Evolutionary conservation across 257 asterid genomes (phyloP).

Genomic region (Solanum neorickii): DNA sequence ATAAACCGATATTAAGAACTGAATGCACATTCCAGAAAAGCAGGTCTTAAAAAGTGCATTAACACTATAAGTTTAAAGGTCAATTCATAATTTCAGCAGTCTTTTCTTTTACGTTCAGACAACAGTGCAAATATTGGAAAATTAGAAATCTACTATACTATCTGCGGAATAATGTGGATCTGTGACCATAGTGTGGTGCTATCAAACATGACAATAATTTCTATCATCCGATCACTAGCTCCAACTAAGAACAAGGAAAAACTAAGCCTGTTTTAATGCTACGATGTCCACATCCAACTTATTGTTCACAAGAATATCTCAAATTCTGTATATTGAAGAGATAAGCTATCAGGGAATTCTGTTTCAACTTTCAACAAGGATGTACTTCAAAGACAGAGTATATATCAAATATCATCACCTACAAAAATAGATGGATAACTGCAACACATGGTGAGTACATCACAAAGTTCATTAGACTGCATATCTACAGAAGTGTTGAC

Average conservation of each 20-base stretch:
- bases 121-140: not conserved
- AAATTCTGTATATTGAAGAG: not conserved
- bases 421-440: not conserved
- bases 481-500: not conserved
- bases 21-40: not conserved
- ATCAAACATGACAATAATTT: not conserved
- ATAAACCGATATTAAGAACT: not conserved
- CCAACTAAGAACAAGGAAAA: not conserved
- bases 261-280: not conserved
- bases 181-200: not conserved
- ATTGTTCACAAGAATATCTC: not conserved
- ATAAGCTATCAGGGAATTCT: not conserved
- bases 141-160: not conserved
- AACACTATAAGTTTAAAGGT: not conserved
- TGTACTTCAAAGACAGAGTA: not conserved
- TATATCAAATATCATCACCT: not conserved
- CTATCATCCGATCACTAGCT: not conserved
- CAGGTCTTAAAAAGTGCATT: not conserved
- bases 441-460: not conserved
- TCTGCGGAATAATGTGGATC: not conserved
- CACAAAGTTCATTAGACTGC: not conserved
- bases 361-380: not conserved
- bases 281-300: not conserved
- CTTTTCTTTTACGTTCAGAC: not conserved
- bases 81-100: not conserved